Percentiles rank a stretch among this genome's conserved stretches.
Evolutionary conservation across 2,329 filamentous ascomycete genomes (phyloP).

Genomic region (Neocatenulostroma microsporum): DNA sequence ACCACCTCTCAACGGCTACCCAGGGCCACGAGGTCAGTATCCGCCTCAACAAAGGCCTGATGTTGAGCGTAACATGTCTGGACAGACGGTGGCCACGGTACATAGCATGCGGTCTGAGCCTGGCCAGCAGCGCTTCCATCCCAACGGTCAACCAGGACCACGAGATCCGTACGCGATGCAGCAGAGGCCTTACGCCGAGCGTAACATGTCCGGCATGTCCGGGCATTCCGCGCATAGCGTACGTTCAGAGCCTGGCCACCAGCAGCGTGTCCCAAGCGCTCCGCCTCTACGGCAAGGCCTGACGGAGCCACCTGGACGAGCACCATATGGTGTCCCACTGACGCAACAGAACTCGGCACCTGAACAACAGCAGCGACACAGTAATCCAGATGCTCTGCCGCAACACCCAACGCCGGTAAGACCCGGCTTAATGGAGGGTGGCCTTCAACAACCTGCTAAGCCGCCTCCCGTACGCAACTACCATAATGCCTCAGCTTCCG

Average conservation of each 20-base stretch:
- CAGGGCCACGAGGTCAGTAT: constrained; percentile 6
- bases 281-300: constrained; percentile 17
- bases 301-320: constrained; percentile 22
- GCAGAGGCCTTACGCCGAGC: no score
- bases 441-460: constrained; percentile 33
- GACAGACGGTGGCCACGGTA: constrained; percentile 9
- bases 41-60: constrained; percentile 7
- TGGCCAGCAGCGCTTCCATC: constrained; percentile 15
- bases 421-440: constrained; percentile 39
- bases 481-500: constrained; percentile 34
- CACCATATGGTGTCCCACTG: constrained; percentile 18
- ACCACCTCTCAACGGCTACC: no score
- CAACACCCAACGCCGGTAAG: constrained; percentile 50
- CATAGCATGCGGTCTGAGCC: constrained; percentile 22
- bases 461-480: constrained; percentile 50
- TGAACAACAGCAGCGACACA: constrained; percentile 15
- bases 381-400: constrained; percentile 49
- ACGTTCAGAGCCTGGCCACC: constrained; percentile 22
- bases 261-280: constrained; percentile 15
- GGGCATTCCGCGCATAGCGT: constrained; percentile 13
- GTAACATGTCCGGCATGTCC: constrained; percentile 3
- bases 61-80: constrained; percentile 3
- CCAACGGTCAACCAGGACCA: constrained; percentile 4
- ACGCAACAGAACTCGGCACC: constrained; percentile 20
- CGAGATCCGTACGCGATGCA: no score